These are phyloP conservation scores for Phoenix dactylifera DNA, from an alignment of 176 grass and related monocot species.

Conservation along the genomic window DNA sequence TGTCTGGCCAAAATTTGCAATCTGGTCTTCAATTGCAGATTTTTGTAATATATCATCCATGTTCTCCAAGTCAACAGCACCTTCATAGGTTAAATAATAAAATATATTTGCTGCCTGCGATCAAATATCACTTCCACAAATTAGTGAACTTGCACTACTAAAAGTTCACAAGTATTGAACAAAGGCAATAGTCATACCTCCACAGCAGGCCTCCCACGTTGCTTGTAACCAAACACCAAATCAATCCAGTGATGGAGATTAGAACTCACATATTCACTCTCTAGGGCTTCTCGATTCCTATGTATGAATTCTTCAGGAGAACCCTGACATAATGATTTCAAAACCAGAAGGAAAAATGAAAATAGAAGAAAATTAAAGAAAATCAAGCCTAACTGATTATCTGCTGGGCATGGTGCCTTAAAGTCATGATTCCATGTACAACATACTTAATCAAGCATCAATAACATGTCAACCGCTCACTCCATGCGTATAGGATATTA, in stretches of 20 bases:
- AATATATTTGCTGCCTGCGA: conserved; percentile 92
- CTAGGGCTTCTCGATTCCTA: conserved; percentile 80
- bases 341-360: conserved; percentile 5
- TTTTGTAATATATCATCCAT: conserved; percentile 98
- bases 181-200: conserved; percentile 46
- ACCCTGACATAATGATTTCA: conserved; percentile 35
- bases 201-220: conserved; percentile 91
- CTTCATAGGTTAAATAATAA: conserved; percentile 97
- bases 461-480: too few relatives aligned
- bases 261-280: conserved; percentile 99
- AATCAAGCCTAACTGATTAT: neutral
- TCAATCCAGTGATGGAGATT: conserved; percentile 99
- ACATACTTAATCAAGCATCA: too few relatives aligned
- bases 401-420: too few relatives aligned
- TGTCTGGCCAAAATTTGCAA: conserved; percentile 98
- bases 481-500: too few relatives aligned
- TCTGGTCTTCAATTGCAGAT: conserved; percentile 96
- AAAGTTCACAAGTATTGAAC: conserved; percentile 11
- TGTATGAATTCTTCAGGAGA: conserved; percentile 94
- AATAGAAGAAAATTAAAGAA: conserved; percentile 4
- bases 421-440: too few relatives aligned
- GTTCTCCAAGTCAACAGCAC: conserved; percentile 94
- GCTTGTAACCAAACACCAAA: conserved; percentile 96
- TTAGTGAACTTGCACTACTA: conserved; percentile 6
- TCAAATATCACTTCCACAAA: conserved; percentile 6